Conservation (phyloP, 768 basidiomycete species). For the Leccinum arenicola region DNA sequence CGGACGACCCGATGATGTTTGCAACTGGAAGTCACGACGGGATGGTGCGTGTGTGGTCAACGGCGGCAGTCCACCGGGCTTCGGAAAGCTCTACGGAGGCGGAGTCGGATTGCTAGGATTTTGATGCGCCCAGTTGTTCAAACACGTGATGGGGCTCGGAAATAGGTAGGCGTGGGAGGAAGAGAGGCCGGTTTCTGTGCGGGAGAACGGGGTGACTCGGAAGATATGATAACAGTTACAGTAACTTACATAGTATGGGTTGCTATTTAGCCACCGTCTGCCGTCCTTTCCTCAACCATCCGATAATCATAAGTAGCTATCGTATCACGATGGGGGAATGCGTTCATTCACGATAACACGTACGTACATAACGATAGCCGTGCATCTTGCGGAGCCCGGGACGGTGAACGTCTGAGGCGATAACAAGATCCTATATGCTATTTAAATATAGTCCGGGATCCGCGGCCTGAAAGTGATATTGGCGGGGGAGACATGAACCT, state of each 20-base stretch:
- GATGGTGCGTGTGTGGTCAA: constrained; percentile 72
- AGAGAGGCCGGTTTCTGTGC: neutral
- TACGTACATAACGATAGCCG: neutral
- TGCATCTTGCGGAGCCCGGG: neutral
- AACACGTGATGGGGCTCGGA: neutral
- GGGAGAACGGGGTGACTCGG: neutral
- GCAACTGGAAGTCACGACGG: constrained; percentile 79
- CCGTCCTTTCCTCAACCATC: neutral
- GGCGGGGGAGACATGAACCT: too few species aligned
- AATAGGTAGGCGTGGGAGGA: neutral
- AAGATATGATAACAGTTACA: neutral
- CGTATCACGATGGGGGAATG: neutral
- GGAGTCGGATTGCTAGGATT: constrained; percentile 18
- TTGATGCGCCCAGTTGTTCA: neutral
- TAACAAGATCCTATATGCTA: neutral
- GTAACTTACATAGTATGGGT: neutral
- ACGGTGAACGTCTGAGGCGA: neutral
- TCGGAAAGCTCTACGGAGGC: constrained; percentile 21
- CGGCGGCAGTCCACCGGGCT: constrained; percentile 19
- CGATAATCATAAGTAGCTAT: too few species aligned
- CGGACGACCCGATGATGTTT: constrained; percentile 46
- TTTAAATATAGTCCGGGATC: neutral
- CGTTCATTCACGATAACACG: neutral
- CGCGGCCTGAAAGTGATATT: neutral
- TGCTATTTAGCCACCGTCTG: neutral